Evolutionary conservation across 495 filamentous ascomycete species (phyloP).

Genomic region (Annulohypoxylon nitens): DNA sequence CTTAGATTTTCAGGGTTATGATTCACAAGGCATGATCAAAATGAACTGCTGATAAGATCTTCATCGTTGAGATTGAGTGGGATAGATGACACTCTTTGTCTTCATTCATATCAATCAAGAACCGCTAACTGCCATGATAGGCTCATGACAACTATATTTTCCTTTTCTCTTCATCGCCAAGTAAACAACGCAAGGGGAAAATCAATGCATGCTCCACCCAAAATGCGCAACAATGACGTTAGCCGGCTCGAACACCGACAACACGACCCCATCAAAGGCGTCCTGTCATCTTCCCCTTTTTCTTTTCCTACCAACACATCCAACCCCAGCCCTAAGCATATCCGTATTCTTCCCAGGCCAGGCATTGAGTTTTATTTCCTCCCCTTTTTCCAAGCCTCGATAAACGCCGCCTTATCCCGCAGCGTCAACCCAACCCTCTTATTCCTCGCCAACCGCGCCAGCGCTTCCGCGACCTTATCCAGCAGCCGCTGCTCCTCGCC

Average conservation of each 20-base stretch:
- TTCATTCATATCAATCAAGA: background rate
- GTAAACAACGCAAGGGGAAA: conserved; percentile 15
- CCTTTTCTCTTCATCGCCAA: background rate
- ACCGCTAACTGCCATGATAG: background rate
- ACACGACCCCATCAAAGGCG: background rate
- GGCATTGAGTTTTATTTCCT: conserved; percentile 36
- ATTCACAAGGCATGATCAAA: conserved; percentile 1
- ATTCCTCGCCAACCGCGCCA: conserved; percentile 91
- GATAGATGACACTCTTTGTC: conserved; percentile 8
- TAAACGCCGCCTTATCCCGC: conserved; percentile 84
- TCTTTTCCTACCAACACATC: background rate
- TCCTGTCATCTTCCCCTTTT: background rate
- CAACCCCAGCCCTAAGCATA: background rate
- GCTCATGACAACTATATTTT: background rate
- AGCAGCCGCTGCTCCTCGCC: conserved; percentile 71
- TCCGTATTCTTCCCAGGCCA: background rate
- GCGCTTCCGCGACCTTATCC: conserved; percentile 82
- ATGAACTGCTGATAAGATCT: background rate
- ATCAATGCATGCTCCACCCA: conserved; percentile 37
- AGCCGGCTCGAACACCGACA: background rate
- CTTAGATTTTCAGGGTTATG: background rate
- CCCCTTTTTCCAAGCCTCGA: conserved; percentile 67
- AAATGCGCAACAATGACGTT: conserved; percentile 40
- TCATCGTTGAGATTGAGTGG: conserved; percentile 10
- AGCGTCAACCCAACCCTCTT: conserved; percentile 89